phyloP scores from a whole-genome alignment of 192 early-diverging fungal genomes.

The Coemansia sp. region DNA sequence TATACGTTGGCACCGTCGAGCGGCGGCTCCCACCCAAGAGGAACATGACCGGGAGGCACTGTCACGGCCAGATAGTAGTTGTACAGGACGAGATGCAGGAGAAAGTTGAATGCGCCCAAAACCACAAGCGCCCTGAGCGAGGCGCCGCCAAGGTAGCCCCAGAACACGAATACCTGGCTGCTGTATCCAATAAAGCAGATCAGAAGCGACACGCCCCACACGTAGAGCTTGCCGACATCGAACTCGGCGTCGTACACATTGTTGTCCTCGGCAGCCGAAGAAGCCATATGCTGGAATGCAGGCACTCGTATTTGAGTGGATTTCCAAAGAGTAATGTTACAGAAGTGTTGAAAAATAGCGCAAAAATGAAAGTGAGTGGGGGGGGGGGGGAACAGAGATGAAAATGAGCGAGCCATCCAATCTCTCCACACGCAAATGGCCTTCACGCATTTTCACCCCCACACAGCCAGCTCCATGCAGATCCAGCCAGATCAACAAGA shows the following conservation, averaged over 20 bases:
- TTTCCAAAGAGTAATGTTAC: too few species aligned
- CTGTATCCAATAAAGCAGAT: slow-evolving; percentile 65
- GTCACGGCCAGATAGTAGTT: slow-evolving; percentile 83
- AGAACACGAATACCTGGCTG: slow-evolving; percentile 67
- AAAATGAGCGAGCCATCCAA: too few species aligned
- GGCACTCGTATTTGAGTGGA: neutral
- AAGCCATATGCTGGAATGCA: neutral
- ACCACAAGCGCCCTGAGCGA: slow-evolving; percentile 49
- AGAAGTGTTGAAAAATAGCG: too few species aligned
- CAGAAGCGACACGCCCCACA: slow-evolving; percentile 61
- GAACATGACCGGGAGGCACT: slow-evolving; percentile 82
- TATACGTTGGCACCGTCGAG: slow-evolving; percentile 53
- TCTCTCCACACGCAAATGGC: too few species aligned
- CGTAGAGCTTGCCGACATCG: slow-evolving; percentile 54
- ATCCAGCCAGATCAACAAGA: too few species aligned
- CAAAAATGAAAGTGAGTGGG: too few species aligned
- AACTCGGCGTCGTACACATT: slow-evolving; percentile 44
- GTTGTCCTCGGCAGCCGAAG: slow-evolving; percentile 11
- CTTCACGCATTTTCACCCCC: too few species aligned
- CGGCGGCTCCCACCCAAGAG: slow-evolving; percentile 55
- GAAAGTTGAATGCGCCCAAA: slow-evolving; percentile 77
- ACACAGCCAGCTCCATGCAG: too few species aligned
- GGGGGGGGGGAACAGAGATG: too few species aligned
- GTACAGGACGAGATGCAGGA: slow-evolving; percentile 75
- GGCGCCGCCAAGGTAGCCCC: slow-evolving; percentile 56